These are phyloP conservation scores for Lentinula sp. DNA, from an alignment of 768 basidiomycete genomes.

Conservation along the genomic window DNA sequence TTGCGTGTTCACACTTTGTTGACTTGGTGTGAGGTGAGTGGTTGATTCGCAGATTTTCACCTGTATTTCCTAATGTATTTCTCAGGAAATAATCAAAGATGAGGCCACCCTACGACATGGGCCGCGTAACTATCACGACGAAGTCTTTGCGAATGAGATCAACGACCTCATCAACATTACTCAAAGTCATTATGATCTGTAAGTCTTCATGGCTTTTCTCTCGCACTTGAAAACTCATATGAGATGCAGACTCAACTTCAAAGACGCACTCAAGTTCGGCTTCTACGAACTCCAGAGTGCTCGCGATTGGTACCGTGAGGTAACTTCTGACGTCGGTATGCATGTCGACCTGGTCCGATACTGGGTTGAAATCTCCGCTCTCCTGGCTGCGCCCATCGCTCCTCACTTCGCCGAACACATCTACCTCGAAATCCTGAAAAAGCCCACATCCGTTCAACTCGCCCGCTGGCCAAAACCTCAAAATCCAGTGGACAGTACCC, in stretches of 20 bases:
- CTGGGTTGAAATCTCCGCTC: constrained; percentile 79
- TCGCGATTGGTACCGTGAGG: constrained; percentile 95
- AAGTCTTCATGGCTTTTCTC: constrained; percentile 22
- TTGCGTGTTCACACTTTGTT: constrained; percentile 86
- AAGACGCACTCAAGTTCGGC: constrained; percentile 90
- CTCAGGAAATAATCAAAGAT: constrained; percentile 76
- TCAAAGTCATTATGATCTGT: constrained; percentile 78
- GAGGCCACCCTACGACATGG: constrained; percentile 69
- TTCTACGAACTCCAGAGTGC: constrained; percentile 92
- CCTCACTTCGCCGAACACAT: constrained; percentile 95
- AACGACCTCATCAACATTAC: constrained; percentile 80
- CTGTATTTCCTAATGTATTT: neutral
- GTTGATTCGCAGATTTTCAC: neutral
- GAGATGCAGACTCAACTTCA: constrained; percentile 75
- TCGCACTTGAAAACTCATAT: neutral
- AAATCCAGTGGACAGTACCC: constrained; percentile 49
- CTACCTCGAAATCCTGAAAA: constrained; percentile 69
- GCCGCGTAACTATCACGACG: constrained; percentile 75
- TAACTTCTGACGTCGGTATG: constrained; percentile 86
- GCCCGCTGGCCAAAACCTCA: constrained; percentile 78
- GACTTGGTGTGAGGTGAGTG: constrained; percentile 82
- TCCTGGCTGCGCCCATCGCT: constrained; percentile 81
- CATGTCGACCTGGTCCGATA: constrained; percentile 79
- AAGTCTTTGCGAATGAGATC: constrained; percentile 87
- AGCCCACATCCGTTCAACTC: constrained; percentile 70